Conservation (phyloP, 305 asterid species). For the Rubia tinctorum region DNA sequence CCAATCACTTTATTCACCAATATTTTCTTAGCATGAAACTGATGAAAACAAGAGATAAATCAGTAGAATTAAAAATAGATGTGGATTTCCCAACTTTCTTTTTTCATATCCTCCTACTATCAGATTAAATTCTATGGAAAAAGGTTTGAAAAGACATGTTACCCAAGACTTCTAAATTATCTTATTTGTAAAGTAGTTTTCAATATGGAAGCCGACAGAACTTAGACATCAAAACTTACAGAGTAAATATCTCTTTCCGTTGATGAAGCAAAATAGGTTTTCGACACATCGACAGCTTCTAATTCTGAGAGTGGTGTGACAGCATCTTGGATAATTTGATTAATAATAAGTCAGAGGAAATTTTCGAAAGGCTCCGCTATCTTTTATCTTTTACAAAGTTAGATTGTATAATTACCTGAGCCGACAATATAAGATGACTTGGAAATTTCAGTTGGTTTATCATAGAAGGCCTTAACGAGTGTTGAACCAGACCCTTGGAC, state of each 20-base stretch:
- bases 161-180: background rate
- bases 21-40: background rate
- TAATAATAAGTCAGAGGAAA: background rate
- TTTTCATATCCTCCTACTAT: background rate
- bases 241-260: conserved; percentile 73
- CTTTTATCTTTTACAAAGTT: background rate
- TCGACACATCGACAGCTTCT: conserved; percentile 93
- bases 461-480: conserved; percentile 35
- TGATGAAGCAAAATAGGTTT: conserved; percentile 93
- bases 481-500: conserved; percentile 44
- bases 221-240: conserved; percentile 37
- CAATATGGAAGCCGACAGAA: background rate
- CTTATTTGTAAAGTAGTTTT: background rate
- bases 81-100: background rate
- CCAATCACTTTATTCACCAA: background rate
- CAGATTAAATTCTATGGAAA: background rate
- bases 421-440: conserved; percentile 14
- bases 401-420: conserved; percentile 20
- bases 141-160: background rate
- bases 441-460: conserved; percentile 33
- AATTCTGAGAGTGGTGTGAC: conserved; percentile 92
- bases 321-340: conserved; percentile 52
- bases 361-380: background rate
- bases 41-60: background rate
- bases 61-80: background rate